Evolutionary conservation across 768 basidiomycete genomes (phyloP).

Genomic region (Termitomyces sp.): DNA sequence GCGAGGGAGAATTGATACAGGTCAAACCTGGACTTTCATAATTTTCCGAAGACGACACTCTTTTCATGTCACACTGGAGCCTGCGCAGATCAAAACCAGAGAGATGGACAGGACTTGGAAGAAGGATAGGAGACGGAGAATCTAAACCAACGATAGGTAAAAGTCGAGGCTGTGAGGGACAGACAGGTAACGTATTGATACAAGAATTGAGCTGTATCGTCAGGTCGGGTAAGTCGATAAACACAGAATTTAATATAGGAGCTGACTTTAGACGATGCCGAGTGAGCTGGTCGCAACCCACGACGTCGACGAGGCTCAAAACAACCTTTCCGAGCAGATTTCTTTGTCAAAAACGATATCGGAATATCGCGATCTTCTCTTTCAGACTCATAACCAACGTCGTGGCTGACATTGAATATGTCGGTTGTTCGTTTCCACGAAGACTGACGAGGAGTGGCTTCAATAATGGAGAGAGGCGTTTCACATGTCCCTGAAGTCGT

Average conservation of each 20-base stretch:
- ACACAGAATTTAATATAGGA: background rate
- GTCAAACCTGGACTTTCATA: background rate
- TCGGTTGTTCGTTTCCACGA: background rate
- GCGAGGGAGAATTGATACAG: no score
- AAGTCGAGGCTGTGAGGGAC: conserved; percentile 5
- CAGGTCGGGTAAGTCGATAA: background rate
- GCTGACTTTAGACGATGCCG: background rate
- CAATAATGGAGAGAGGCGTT: background rate
- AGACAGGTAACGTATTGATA: background rate
- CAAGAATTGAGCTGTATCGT: background rate
- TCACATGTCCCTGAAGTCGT: background rate
- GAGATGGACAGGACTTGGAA: background rate
- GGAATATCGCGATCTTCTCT: background rate
- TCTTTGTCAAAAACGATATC: background rate
- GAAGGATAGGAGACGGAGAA: conserved; percentile 12
- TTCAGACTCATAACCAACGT: conserved; percentile 14
- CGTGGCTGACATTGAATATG: background rate
- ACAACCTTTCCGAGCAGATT: background rate
- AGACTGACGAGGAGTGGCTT: conserved; percentile 5
- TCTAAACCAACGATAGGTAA: background rate
- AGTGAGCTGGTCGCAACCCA: background rate
- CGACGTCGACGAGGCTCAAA: background rate
- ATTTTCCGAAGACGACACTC: background rate
- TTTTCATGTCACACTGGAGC: background rate
- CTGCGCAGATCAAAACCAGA: background rate